Evolutionary conservation across 2,329 filamentous ascomycete genomes (phyloP).

Genomic region (Fusarium equiseti): DNA sequence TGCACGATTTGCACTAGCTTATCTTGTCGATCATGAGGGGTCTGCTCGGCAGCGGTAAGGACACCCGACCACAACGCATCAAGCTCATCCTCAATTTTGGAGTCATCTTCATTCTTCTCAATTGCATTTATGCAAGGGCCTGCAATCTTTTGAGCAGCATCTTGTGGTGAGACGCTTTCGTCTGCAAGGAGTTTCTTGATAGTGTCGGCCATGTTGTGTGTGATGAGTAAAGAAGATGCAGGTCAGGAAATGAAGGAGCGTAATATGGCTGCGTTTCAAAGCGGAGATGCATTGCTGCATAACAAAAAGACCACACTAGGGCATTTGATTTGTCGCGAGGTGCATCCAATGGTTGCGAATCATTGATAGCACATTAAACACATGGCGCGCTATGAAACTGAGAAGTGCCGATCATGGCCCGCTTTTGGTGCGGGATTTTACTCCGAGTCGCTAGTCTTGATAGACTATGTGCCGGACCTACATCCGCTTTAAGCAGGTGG

Average conservation of each 20-base stretch:
- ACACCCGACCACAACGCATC: slow-evolving; percentile 28
- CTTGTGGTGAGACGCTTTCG: slow-evolving; percentile 12
- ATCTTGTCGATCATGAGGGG: slow-evolving; percentile 36
- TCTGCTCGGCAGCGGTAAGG: slow-evolving; percentile 38
- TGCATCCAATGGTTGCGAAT: slow-evolving; percentile 28
- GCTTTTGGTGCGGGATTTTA: slow-evolving; percentile 14
- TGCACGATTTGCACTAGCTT: slow-evolving; percentile 40
- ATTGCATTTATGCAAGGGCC: slow-evolving; percentile 21
- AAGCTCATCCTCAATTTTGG: slow-evolving; percentile 28
- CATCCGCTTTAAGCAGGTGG: slow-evolving; percentile 40
- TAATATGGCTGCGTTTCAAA: slow-evolving; percentile 5
- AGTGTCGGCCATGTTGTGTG: slow-evolving; percentile 28
- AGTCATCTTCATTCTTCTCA: slow-evolving; percentile 14
- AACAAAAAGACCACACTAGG: not conserved
- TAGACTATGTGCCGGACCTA: slow-evolving; percentile 17
- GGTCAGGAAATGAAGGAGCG: not conserved
- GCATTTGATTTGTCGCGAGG: not conserved
- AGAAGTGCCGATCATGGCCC: slow-evolving; percentile 36
- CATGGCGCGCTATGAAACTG: slow-evolving; percentile 36
- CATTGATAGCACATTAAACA: slow-evolving; percentile 31
- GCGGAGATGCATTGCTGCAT: slow-evolving; percentile 15
- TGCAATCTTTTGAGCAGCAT: slow-evolving; percentile 30
- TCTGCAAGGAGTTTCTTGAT: slow-evolving; percentile 11
- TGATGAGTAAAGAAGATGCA: not conserved
- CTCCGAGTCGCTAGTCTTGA: not conserved